Evolutionary conservation across 768 basidiomycete genomes (phyloP), one percentile per base, ranked within the genome.

Genomic region (Trametes elegans): DNA sequence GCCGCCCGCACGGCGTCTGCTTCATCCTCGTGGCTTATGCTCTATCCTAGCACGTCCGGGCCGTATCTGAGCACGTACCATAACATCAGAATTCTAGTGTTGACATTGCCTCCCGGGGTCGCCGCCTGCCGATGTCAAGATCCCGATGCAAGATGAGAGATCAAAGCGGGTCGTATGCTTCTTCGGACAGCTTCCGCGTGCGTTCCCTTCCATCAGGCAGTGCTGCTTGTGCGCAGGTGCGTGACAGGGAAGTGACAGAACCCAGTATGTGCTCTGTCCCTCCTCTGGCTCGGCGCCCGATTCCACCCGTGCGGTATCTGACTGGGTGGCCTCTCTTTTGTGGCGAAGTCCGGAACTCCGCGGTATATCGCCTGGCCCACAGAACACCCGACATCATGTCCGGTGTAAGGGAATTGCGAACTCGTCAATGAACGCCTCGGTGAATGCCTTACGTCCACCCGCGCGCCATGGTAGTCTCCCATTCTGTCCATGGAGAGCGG

Each of bases 371-470:
- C 39, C 49, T 51, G 40, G 39, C 21, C 39, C 14, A 31, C 19
- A 28, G 49, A 24, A 42, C 16, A 32, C 28, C 39, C 49, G 49
- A 21, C 39, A 26, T 26, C 23, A 28, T 31, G 21, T 19, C 32
- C 21, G 29, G 7, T 27, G 5, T 27, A 16, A 39, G 41, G 13
- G 13, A 27, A 43, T 8, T 27, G 13, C 26, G 13, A 26, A n/a
- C 41, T n/a, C n/a, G n/a, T n/a, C n/a, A n/a, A n/a, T n/a, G n/a
- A n/a, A n/a, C n/a, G n/a, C n/a, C n/a, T n/a, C n/a, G n/a, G n/a
- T 51, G 31, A 51, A 51, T 51, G 41, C 49, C 49, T 51, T 40
- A 51, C 49, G 49, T 51, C 49, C 39, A 31, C 29, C 21, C 49
- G 29, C 11, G 29, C 23, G 40, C 26, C 7, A 7, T 51, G 49